These are phyloP conservation scores for Stipa capillata DNA, from an alignment of 176 grass and related monocot genomes.

Conservation along the genomic window DNA sequence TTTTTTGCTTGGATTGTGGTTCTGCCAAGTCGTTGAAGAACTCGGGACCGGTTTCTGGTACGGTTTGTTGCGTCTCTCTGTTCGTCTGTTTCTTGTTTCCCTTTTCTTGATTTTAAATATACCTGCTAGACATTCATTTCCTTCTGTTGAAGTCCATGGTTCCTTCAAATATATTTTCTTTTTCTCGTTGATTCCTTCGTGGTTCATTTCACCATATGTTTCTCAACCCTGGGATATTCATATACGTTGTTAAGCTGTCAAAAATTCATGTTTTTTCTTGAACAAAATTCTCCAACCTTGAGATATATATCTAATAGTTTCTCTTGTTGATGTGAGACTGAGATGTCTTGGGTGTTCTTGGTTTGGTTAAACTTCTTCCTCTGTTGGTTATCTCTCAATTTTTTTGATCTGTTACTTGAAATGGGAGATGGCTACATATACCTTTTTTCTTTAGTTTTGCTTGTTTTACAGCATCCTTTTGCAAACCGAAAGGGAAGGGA, in stretches of 20 bases:
- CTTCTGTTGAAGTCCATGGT: background rate
- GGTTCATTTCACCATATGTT: background rate
- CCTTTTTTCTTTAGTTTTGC: constrained; percentile 13
- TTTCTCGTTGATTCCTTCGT: background rate
- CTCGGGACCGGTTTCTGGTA: constrained; percentile 12
- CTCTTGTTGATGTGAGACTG: background rate
- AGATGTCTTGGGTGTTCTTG: background rate
- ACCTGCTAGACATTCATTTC: no score
- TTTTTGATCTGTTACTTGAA: constrained; percentile 21
- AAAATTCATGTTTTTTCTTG: background rate
- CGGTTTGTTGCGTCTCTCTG: constrained; percentile 5
- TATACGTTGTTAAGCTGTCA: background rate
- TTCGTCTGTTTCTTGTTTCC: background rate
- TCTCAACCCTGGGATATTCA: background rate
- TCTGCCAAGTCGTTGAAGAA: background rate
- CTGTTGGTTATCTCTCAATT: background rate
- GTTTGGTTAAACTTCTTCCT: background rate
- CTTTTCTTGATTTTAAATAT: background rate
- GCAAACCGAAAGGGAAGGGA: constrained; percentile 31
- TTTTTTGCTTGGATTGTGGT: constrained; percentile 2
- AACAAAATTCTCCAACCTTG: background rate
- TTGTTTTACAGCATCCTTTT: constrained; percentile 31
- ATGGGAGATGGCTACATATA: constrained; percentile 10
- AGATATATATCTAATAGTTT: background rate
- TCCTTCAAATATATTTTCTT: background rate